Percentiles rank a stretch among this genome's conserved stretches.
Evolutionary conservation across 2,329 filamentous ascomycete species (phyloP).

Genomic region (Zymoseptoria pseudotritici): DNA sequence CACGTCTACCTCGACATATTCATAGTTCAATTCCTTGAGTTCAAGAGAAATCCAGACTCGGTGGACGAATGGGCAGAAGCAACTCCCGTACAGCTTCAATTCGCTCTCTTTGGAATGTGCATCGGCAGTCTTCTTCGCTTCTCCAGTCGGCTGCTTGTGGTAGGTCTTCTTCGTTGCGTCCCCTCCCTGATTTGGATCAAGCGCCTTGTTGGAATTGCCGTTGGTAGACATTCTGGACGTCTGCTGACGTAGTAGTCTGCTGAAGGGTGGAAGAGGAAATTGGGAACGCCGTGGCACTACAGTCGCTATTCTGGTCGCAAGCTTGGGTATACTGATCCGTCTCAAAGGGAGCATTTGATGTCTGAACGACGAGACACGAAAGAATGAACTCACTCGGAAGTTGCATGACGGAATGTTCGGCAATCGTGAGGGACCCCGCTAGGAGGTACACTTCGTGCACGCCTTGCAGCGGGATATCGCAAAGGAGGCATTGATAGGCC

Average conservation of each 20-base stretch:
- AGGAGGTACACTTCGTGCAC: neutral
- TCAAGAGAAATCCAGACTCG: conserved; percentile 86
- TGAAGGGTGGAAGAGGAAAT: neutral
- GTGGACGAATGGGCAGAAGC: conserved; percentile 82
- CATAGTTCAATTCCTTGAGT: conserved; percentile 67
- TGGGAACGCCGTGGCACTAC: neutral
- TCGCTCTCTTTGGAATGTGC: conserved; percentile 63
- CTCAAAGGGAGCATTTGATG: neutral
- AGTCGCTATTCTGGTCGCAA: neutral
- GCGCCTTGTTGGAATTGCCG: conserved; percentile 12
- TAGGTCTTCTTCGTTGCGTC: conserved; percentile 56
- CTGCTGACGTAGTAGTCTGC: neutral
- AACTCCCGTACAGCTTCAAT: conserved; percentile 72
- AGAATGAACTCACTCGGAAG: neutral
- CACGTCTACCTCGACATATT: conserved; percentile 80
- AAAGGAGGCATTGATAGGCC: neutral
- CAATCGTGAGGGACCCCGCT: neutral
- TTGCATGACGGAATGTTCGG: neutral
- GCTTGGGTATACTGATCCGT: neutral
- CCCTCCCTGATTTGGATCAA: conserved; percentile 40
- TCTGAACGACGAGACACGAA: neutral
- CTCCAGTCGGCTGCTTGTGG: conserved; percentile 64
- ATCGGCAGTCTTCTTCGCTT: conserved; percentile 60
- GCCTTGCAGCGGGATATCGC: neutral
- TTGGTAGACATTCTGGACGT: conserved; percentile 7